phyloP scores from a whole-genome alignment of 495 filamentous ascomycete species.

The Patellaria atrata region DNA sequence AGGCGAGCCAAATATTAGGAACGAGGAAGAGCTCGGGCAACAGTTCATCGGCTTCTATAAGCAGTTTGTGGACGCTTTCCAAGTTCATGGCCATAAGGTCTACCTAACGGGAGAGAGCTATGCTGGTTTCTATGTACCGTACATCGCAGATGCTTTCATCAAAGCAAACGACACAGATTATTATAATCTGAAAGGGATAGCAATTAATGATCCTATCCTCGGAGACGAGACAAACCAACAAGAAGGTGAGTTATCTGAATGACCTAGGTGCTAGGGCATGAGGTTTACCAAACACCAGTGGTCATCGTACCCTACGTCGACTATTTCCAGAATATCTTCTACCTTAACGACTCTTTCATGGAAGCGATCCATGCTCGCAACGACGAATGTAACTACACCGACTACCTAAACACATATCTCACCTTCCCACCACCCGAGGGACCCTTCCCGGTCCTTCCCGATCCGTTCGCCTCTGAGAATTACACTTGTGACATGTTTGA shows the following conservation, averaged over 20 bases:
- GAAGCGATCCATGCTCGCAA: conserved; percentile 39
- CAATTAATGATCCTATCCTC: conserved; percentile 57
- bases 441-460: conserved; percentile 34
- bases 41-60: conserved; percentile 42
- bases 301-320: conserved; percentile 48
- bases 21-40: conserved; percentile 47
- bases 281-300: conserved; percentile 25
- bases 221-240: conserved; percentile 35
- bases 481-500: conserved; percentile 41
- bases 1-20: conserved; percentile 43
- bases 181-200: conserved; percentile 51
- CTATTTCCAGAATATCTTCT: conserved; percentile 44
- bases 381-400: conserved; percentile 49
- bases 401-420: conserved; percentile 46
- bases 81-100: conserved; percentile 45
- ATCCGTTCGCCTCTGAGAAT: conserved; percentile 14
- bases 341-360: conserved; percentile 53
- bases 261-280: conserved; percentile 17
- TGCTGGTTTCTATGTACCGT: conserved; percentile 66
- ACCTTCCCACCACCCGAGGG: conserved; percentile 49
- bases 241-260: conserved; percentile 23
- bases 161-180: conserved; percentile 50
- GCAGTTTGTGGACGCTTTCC: conserved; percentile 55
- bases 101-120: conserved; percentile 38
- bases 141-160: conserved; percentile 62